A percentile compares a stretch with the other conserved stretches of the same genome.
Evolutionary conservation across 495 filamentous ascomycete genomes (phyloP).

Genomic region (Aspergillus carlsbadensis): DNA sequence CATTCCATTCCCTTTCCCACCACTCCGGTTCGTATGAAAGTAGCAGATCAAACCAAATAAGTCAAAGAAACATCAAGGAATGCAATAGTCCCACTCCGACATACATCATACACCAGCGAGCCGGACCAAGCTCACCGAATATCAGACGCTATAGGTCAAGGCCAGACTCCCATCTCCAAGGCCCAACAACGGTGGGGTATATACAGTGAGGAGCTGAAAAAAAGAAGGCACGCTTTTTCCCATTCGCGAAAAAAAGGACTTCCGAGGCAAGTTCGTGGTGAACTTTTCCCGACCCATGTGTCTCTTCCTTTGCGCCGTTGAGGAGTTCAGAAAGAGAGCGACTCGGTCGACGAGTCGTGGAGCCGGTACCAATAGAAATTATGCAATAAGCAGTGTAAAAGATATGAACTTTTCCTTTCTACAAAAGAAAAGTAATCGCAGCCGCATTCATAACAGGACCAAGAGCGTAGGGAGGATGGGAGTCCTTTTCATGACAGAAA

Average conservation of each 20-base stretch:
- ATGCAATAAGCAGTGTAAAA: constrained; percentile 16
- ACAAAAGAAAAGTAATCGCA: constrained; percentile 15
- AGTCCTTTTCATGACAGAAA: constrained; percentile 13
- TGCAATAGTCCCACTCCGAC: constrained; percentile 21
- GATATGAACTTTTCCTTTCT: constrained; percentile 21
- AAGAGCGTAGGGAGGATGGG: constrained; percentile 8
- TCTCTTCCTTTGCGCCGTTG: constrained; percentile 20
- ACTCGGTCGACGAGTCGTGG: constrained; percentile 22
- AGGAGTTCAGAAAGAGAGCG: constrained; percentile 17
- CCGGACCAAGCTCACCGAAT: constrained; percentile 14
- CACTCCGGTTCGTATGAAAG: constrained; percentile 33
- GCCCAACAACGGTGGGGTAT: constrained; percentile 29
- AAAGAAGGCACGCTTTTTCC: constrained; percentile 15
- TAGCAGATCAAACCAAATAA: constrained; percentile 12
- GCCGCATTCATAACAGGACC: constrained; percentile 2
- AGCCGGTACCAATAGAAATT: constrained; percentile 16
- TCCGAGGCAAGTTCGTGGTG: constrained; percentile 18
- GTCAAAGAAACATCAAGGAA: constrained; percentile 22
- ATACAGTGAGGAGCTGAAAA: constrained; percentile 22
- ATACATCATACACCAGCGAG: constrained; percentile 40
- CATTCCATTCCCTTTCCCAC: constrained; percentile 36
- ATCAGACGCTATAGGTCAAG: constrained; percentile 9
- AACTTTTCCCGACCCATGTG: constrained; percentile 22
- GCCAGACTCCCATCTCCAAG: constrained; percentile 18
- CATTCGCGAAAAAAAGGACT: constrained; percentile 11